Evolutionary conservation across 495 filamentous ascomycete species (phyloP).

Genomic region (Aspergillus leporis): DNA sequence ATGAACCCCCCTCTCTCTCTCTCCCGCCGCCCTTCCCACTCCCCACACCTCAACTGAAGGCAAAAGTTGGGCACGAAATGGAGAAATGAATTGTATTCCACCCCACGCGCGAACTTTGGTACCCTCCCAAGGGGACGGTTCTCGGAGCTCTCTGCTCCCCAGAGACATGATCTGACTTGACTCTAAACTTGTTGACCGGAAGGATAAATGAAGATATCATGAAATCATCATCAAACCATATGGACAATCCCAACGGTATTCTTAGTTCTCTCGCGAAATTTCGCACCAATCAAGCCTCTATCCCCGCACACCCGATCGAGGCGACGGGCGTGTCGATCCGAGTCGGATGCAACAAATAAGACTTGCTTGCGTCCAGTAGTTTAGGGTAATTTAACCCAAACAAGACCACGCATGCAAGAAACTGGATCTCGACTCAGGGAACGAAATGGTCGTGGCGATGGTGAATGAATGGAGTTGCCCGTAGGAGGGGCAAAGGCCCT

Average conservation of each 20-base stretch:
- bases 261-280: constrained; percentile 28
- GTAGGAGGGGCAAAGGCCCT: background rate
- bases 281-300: constrained; percentile 31
- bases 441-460: constrained; percentile 14
- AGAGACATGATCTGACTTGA: background rate
- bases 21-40: background rate
- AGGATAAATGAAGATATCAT: constrained; percentile 5
- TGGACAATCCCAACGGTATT: constrained; percentile 17
- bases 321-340: constrained; percentile 37
- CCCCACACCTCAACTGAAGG: background rate
- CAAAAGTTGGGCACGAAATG: constrained; percentile 1
- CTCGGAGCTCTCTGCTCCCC: background rate
- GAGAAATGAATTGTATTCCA: background rate
- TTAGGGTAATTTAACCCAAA: constrained; percentile 4
- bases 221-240: constrained; percentile 19
- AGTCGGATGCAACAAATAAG: constrained; percentile 10
- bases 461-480: constrained; percentile 17
- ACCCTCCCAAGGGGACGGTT: constrained; percentile 2
- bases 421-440: background rate
- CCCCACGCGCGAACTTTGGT: background rate
- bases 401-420: background rate
- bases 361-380: background rate
- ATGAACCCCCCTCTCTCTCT: background rate
- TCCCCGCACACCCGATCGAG: constrained; percentile 28
- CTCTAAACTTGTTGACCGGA: background rate